Conservation (phyloP, 768 basidiomycete species). For the Tulasnella sp. region DNA sequence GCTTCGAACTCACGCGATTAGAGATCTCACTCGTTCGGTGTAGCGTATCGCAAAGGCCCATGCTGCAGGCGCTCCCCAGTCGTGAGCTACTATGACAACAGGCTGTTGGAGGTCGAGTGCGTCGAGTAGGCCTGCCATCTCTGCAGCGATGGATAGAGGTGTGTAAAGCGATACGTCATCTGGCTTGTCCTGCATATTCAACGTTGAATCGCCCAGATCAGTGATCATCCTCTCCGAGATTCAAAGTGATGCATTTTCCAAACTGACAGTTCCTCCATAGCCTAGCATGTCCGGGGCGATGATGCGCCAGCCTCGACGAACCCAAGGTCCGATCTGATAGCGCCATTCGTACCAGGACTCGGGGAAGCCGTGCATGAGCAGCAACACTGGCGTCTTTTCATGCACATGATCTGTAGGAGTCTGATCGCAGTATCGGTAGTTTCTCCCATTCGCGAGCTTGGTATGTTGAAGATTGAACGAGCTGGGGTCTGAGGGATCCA, state of each 20-base stretch:
- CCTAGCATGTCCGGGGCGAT: constrained; percentile 42
- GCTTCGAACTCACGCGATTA: too few relatives aligned
- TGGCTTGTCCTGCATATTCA: constrained; percentile 38
- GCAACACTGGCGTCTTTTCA: too few relatives aligned
- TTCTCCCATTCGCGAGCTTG: too few relatives aligned
- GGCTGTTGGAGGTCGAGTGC: constrained; percentile 27
- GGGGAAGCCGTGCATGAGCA: too few relatives aligned
- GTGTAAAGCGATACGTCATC: constrained; percentile 42
- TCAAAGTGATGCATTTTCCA: too few relatives aligned
- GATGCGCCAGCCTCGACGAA: constrained; percentile 47
- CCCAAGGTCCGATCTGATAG: constrained; percentile 62
- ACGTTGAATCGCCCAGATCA: too few relatives aligned
- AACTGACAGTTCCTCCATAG: constrained; percentile 43
- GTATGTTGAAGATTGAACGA: too few relatives aligned
- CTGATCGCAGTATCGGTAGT: too few relatives aligned
- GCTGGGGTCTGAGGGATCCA: too few relatives aligned
- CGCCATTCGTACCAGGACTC: constrained; percentile 45
- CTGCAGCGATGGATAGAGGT: constrained; percentile 45
- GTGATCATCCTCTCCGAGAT: too few relatives aligned
- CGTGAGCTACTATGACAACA: constrained; percentile 57
- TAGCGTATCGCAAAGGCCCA: constrained; percentile 41
- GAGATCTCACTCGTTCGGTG: too few relatives aligned
- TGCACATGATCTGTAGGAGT: too few relatives aligned
- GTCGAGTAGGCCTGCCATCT: constrained; percentile 57
- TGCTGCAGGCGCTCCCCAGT: constrained; percentile 62